Evolutionary conservation across 768 basidiomycete genomes (phyloP), one percentile per base, ranked within the genome.

Genomic region (Royoungia palumana): DNA sequence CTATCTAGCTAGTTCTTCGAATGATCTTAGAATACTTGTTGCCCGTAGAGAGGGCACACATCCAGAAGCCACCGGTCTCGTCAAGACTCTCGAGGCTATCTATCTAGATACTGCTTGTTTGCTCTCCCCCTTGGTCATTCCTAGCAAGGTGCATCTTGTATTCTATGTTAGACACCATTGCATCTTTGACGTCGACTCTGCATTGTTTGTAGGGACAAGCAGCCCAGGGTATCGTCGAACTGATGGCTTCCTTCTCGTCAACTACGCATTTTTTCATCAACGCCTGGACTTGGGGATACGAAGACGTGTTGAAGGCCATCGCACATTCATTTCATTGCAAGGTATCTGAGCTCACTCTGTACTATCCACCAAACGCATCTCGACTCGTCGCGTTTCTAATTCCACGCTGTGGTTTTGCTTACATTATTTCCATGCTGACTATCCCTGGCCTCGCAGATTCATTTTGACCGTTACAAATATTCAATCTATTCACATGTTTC

Each of bases 261-360:
- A 70, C 75, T 5, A 84, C 84, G 0, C 74, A 81, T 46, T 96
- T 98, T 70, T 97, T 88, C 70, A 74, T 99, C 49, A 95, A 96
- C 61, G 64, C 80, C 0, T 99, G 95, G 95, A 95, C 94, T 0
- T 94, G 89, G 85, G 95, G 95, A 1, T 97, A 96, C 63, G 95
- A 99, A 66, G 90, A 94, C 47, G 71, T 94, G 13, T 72, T 96
- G 24, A 89, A 91, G 59, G 88, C 76, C 0, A 70, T 97, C 8
- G 78, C 87, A 3, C 69, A 74, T 3, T 71, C 74, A 1, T 97
- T 95, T 58, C 73, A 79, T 28, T 71, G 75, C 45, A 75, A 79
- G 70, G 89, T 87, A 55, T 13, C 27, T 19, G 20, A 2, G 1
- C 36, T 45, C 13, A 9, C 9, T 42, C 32, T 20, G 11, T 37